Evolutionary conservation across 495 filamentous ascomycete species (phyloP).

Genomic region (Oidiodendron maius): DNA sequence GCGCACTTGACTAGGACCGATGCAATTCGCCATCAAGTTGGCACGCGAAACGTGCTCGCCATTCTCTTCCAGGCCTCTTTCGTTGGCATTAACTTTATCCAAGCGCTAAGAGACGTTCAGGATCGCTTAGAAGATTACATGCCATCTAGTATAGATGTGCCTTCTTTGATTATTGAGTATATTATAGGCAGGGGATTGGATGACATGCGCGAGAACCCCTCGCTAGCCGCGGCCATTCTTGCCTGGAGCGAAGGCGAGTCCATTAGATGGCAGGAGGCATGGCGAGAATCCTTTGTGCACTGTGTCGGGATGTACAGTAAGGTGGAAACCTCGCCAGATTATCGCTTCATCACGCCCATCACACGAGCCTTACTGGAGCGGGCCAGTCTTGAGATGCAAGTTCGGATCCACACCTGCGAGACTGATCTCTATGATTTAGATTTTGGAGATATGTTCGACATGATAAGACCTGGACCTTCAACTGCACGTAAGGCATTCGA

Average conservation of each 20-base stretch:
- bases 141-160: constrained; percentile 36
- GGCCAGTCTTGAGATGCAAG: constrained; percentile 54
- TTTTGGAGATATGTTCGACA: constrained; percentile 58
- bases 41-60: constrained; percentile 60
- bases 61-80: constrained; percentile 50
- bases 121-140: constrained; percentile 49
- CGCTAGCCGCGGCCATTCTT: constrained; percentile 54
- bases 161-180: constrained; percentile 50
- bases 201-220: constrained; percentile 58
- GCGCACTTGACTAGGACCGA: constrained; percentile 37
- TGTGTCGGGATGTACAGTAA: constrained; percentile 55
- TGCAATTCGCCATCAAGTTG: constrained; percentile 46
- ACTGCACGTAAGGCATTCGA: constrained; percentile 43
- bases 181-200: constrained; percentile 53
- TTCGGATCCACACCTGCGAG: constrained; percentile 56
- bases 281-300: constrained; percentile 63
- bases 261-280: constrained; percentile 60
- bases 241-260: constrained; percentile 55
- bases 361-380: constrained; percentile 60
- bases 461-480: constrained; percentile 24
- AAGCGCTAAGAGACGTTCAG: constrained; percentile 51
- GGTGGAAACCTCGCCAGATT: constrained; percentile 50
- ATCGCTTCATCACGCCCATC: constrained; percentile 50
- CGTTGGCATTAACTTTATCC: constrained; percentile 52
- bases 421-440: constrained; percentile 51